Evolutionary conservation across 495 filamentous ascomycete genomes (phyloP).

Genomic region (Podospora australis): DNA sequence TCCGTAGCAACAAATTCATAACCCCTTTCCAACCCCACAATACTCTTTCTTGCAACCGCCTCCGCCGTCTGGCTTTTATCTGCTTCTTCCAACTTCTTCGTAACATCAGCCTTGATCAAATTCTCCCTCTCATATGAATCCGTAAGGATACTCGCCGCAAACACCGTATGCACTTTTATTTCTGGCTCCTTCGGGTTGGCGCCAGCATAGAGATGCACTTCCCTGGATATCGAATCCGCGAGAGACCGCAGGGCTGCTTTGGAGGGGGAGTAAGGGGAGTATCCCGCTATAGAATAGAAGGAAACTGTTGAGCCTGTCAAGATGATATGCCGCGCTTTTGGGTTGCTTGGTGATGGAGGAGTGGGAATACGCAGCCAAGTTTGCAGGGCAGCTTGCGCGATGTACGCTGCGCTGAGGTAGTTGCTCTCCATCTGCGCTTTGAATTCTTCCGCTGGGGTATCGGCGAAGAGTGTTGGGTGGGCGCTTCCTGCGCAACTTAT

Average conservation of each 20-base stretch:
- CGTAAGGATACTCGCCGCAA: conserved; percentile 67
- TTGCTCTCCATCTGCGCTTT: conserved; percentile 72
- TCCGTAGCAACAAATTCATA: conserved; percentile 45
- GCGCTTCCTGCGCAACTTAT: conserved; percentile 67
- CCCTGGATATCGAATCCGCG: conserved; percentile 67
- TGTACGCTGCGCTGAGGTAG: conserved; percentile 74
- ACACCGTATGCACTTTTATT: conserved; percentile 71
- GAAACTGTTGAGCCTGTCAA: conserved; percentile 69
- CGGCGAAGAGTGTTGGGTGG: conserved; percentile 63
- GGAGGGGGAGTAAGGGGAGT: conserved; percentile 65
- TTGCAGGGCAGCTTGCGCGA: conserved; percentile 58
- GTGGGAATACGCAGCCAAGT: conserved; percentile 38
- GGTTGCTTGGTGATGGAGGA: conserved; percentile 8
- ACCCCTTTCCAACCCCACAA: conserved; percentile 58
- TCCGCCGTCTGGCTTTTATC: conserved; percentile 65
- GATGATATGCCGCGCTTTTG: conserved; percentile 59
- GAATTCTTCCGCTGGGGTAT: conserved; percentile 55
- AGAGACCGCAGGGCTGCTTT: conserved; percentile 75
- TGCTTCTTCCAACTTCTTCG: conserved; percentile 64
- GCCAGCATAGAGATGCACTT: conserved; percentile 67
- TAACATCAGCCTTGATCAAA: conserved; percentile 63
- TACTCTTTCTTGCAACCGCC: conserved; percentile 57
- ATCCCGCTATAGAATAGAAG: conserved; percentile 67
- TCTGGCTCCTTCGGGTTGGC: conserved; percentile 26
- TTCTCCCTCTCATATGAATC: conserved; percentile 68